Conservation (phyloP, 176 grass and related monocot species). For the Carex cristatella region DNA sequence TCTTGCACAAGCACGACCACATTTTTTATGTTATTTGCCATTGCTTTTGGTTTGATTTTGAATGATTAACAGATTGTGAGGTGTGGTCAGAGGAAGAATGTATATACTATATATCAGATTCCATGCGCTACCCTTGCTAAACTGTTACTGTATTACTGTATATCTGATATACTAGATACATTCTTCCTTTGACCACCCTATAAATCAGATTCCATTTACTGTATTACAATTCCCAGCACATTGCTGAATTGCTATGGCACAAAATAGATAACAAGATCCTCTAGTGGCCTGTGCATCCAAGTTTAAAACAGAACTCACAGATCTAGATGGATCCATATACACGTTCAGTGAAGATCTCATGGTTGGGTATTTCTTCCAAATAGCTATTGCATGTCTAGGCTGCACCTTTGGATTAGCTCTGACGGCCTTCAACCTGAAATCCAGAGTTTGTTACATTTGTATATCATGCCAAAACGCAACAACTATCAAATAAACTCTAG, state of each 20-base stretch:
- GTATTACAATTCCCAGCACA: neutral
- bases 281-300: neutral
- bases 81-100: too few species aligned
- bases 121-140: too few species aligned
- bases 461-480: neutral
- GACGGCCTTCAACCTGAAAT: slow-evolving; percentile 70
- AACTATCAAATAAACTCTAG: too few species aligned
- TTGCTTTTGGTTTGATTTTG: too few species aligned
- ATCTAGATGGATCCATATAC: slow-evolving; percentile 75
- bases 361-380: slow-evolving; percentile 69
- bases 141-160: too few species aligned
- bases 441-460: neutral
- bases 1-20: too few species aligned
- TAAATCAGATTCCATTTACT: neutral
- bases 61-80: too few species aligned
- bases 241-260: neutral
- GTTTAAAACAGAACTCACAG: slow-evolving; percentile 38
- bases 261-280: neutral
- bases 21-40: too few species aligned
- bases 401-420: slow-evolving; percentile 70
- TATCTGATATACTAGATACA: too few species aligned
- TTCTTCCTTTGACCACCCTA: too few species aligned
- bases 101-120: too few species aligned
- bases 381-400: slow-evolving; percentile 48
- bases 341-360: slow-evolving; percentile 80